Percentiles rank a stretch among this genome's conserved stretches.
These are phyloP conservation scores for Cladosporium sp. DNA, from an alignment of 2,329 filamentous ascomycete species.

Conservation along the genomic window DNA sequence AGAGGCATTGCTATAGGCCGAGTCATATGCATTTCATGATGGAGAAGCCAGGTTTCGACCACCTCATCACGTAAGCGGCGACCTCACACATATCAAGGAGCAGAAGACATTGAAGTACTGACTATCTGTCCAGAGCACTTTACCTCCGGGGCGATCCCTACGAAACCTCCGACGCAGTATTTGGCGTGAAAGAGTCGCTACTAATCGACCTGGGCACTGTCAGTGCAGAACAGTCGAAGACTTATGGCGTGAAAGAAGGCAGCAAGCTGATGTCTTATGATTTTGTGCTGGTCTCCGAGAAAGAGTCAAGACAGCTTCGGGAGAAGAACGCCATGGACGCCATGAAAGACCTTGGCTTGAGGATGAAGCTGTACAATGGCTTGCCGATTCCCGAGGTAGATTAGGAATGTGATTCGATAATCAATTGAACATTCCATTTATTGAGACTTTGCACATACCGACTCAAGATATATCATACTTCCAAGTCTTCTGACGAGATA, in stretches of 20 bases:
- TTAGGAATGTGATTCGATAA: conserved; percentile 26
- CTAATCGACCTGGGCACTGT: conserved; percentile 60
- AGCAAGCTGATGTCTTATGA: conserved; percentile 56
- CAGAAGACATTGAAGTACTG: conserved; percentile 5
- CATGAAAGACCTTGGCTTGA: conserved; percentile 60
- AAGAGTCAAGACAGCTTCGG: conserved; percentile 62
- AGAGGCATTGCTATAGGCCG: conserved; percentile 73
- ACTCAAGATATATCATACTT: too few species aligned
- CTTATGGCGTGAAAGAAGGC: conserved; percentile 61
- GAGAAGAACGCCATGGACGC: conserved; percentile 64
- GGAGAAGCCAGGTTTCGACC: conserved; percentile 70
- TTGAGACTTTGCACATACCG: too few species aligned
- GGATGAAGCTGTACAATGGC: conserved; percentile 70
- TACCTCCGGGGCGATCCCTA: conserved; percentile 76
- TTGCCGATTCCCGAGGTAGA: conserved; percentile 69
- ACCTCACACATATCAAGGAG: background rate
- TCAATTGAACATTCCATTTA: too few species aligned
- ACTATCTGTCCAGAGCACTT: conserved; percentile 54
- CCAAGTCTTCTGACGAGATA: too few species aligned
- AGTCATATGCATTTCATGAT: conserved; percentile 89
- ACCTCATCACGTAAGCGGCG: conserved; percentile 69
- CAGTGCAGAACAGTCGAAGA: conserved; percentile 47
- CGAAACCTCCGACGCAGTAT: conserved; percentile 78
- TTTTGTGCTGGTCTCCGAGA: conserved; percentile 70
- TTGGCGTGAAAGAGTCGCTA: conserved; percentile 78